Evolutionary conservation across 768 basidiomycete species (phyloP).

Genomic region (Lentinula sp.): DNA sequence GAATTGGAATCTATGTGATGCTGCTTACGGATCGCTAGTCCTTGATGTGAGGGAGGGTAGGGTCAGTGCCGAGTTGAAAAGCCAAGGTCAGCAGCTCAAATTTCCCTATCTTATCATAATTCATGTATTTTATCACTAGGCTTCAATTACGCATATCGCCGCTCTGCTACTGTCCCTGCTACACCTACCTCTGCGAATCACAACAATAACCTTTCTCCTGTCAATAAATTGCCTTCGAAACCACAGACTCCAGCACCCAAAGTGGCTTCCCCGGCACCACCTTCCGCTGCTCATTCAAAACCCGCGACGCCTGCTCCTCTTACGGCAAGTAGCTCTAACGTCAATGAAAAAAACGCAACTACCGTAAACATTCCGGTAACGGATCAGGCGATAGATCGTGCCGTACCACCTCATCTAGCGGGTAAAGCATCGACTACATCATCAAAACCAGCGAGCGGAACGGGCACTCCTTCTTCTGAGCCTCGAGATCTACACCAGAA

Average conservation of each 20-base stretch:
- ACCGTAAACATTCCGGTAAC: constrained; percentile 18
- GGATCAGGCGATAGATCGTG: constrained; percentile 24
- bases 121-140: constrained; percentile 37
- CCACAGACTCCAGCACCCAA: constrained; percentile 26
- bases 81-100: constrained; percentile 58
- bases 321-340: constrained; percentile 11
- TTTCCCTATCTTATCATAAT: neutral
- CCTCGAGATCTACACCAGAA: constrained; percentile 18
- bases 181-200: constrained; percentile 29
- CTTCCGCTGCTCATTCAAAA: neutral
- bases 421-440: constrained; percentile 10
- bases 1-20: constrained; percentile 99
- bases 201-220: constrained; percentile 17
- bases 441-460: constrained; percentile 1
- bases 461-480: neutral
- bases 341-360: constrained; percentile 1
- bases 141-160: constrained; percentile 94
- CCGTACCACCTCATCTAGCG: constrained; percentile 22
- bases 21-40: constrained; percentile 84
- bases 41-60: constrained; percentile 90
- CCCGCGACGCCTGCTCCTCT: constrained; percentile 10
- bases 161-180: constrained; percentile 50
- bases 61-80: constrained; percentile 87
- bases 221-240: constrained; percentile 10
- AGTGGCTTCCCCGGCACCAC: constrained; percentile 23